These are phyloP conservation scores for Penicillium waksmanii DNA, from an alignment of 495 filamentous ascomycete species.

Conservation along the genomic window DNA sequence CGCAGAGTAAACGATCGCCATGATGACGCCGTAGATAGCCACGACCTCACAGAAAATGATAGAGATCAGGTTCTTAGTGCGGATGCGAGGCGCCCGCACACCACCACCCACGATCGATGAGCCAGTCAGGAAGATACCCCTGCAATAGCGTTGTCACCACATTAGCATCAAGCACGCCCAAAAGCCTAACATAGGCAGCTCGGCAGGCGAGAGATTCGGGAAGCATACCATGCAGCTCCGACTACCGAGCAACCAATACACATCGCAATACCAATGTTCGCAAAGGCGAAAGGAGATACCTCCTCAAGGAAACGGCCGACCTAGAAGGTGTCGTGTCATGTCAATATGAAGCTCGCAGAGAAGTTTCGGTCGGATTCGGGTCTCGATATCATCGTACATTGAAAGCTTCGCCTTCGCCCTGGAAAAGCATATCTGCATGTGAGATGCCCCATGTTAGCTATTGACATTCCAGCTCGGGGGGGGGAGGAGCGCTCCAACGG, in stretches of 20 bases:
- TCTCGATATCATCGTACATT: constrained; percentile 65
- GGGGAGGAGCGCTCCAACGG: constrained; percentile 6
- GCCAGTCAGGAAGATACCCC: constrained; percentile 98
- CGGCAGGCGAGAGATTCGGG: background rate
- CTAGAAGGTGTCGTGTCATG: constrained; percentile 44
- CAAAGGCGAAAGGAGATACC: constrained; percentile 94
- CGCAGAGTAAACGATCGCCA: constrained; percentile 95
- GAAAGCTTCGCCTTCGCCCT: constrained; percentile 92
- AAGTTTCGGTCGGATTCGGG: constrained; percentile 1
- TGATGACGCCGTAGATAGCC: constrained; percentile 99
- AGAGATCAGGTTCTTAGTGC: constrained; percentile 98
- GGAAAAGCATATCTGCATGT: constrained; percentile 90
- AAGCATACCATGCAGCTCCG: constrained; percentile 88
- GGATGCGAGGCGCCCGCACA: constrained; percentile 92
- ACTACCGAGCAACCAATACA: constrained; percentile 96
- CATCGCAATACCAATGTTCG: constrained; percentile 84
- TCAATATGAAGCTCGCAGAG: constrained; percentile 23
- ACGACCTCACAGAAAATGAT: constrained; percentile 99
- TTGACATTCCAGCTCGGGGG: constrained; percentile 16
- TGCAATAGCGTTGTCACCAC: constrained; percentile 39
- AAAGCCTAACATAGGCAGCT: background rate
- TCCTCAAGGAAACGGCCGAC: constrained; percentile 93
- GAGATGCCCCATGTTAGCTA: constrained; percentile 40
- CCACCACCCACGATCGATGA: constrained; percentile 98
- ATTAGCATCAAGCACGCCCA: constrained; percentile 28